Percentiles rank a stretch among this genome's conserved stretches.
These are phyloP conservation scores for Lipomyces lipofer DNA, from an alignment of 805 yeast species.

Conservation along the genomic window DNA sequence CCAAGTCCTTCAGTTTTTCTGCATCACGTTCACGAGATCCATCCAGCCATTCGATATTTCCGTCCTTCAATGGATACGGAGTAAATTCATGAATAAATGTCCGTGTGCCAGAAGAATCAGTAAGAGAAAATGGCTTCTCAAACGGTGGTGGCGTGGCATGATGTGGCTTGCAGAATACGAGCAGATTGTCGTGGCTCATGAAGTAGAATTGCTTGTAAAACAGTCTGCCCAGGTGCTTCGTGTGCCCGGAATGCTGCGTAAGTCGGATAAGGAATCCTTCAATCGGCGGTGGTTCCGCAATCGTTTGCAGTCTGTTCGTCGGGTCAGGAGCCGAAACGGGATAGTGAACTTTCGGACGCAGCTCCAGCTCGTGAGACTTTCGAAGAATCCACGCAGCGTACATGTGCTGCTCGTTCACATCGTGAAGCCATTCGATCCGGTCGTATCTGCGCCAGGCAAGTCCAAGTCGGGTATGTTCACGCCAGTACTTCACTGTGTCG, in stretches of 20 bases:
- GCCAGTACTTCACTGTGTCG: conserved; percentile 33
- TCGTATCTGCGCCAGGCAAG: conserved; percentile 70
- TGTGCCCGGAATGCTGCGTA: conserved; percentile 52
- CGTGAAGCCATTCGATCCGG: conserved; percentile 67
- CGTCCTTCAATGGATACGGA: conserved; percentile 54
- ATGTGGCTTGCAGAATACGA: conserved; percentile 57
- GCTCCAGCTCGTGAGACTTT: conserved; percentile 58
- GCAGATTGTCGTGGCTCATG: conserved; percentile 58
- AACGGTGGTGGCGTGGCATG: conserved; percentile 58
- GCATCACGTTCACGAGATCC: conserved; percentile 37
- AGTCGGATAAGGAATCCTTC: conserved; percentile 77
- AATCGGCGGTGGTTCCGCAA: conserved; percentile 65
- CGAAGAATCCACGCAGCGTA: conserved; percentile 48
- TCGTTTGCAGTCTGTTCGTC: conserved; percentile 15
- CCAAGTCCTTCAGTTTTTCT: conserved; percentile 51
- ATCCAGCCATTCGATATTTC: conserved; percentile 64
- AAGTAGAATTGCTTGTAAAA: conserved; percentile 62
- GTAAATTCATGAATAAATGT: conserved; percentile 45
- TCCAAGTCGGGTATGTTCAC: conserved; percentile 45
- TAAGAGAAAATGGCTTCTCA: conserved; percentile 27
- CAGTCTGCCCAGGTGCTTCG: conserved; percentile 41
- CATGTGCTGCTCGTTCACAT: conserved; percentile 46
- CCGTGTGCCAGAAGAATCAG: conserved; percentile 14
- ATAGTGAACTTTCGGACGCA: conserved; percentile 46
- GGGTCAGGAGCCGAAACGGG: conserved; percentile 30